These are phyloP conservation scores for Pythium monospermum DNA, from an alignment of 352 stramenopile genomes.

Conservation along the genomic window DNA sequence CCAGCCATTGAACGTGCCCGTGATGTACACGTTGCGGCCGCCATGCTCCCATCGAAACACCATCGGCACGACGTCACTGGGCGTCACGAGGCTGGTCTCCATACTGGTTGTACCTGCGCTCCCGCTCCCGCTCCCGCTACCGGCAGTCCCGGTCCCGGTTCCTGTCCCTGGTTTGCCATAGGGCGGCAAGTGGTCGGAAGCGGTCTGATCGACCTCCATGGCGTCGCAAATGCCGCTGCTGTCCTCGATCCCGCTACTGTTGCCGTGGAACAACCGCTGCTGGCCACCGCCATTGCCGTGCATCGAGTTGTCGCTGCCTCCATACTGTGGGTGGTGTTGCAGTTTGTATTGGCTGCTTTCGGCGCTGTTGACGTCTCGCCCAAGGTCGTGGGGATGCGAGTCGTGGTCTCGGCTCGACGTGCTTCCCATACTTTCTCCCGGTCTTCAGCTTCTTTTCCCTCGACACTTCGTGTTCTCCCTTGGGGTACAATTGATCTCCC, in stretches of 20 bases:
- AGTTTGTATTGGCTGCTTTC: slow-evolving; percentile 41
- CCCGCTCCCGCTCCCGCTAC: no score
- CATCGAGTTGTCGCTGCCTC: slow-evolving; percentile 23
- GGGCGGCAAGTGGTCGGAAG: slow-evolving; percentile 28
- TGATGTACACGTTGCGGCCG: slow-evolving; percentile 96
- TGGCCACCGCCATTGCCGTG: slow-evolving; percentile 12
- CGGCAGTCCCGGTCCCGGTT: no score
- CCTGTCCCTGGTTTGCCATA: slow-evolving; percentile 15
- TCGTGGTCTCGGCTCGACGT: slow-evolving; percentile 81
- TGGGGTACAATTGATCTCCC: no score
- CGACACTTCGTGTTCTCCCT: no score
- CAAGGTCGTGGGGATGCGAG: slow-evolving; percentile 70
- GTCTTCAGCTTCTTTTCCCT: neutral
- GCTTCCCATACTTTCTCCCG: slow-evolving; percentile 53
- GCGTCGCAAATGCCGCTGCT: slow-evolving; percentile 27
- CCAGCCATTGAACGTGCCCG: slow-evolving; percentile 99
- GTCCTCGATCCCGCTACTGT: neutral
- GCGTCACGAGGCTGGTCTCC: slow-evolving; percentile 7
- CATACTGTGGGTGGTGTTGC: slow-evolving; percentile 65
- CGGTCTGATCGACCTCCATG: slow-evolving; percentile 64
- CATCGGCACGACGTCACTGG: slow-evolving; percentile 81
- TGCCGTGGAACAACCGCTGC: slow-evolving; percentile 7
- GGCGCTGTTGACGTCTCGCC: slow-evolving; percentile 41
- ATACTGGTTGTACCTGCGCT: slow-evolving; percentile 23
- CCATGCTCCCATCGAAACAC: slow-evolving; percentile 99